phyloP scores from a whole-genome alignment of 257 asterid genomes.

The Solanum appendiculatum region DNA sequence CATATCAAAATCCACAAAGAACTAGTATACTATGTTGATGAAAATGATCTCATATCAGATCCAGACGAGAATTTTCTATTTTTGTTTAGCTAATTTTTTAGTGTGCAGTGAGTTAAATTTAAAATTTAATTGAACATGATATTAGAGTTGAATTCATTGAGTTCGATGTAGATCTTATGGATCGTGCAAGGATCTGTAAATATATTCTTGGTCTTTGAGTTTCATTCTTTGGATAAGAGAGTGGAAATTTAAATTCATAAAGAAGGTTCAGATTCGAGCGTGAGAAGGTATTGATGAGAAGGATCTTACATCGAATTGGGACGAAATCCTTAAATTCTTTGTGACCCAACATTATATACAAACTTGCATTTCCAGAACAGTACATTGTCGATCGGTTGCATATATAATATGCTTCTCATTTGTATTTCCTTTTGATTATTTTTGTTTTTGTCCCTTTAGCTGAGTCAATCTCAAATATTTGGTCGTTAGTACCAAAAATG shows the following conservation, averaged over 20 bases:
- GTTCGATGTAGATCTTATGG: neutral
- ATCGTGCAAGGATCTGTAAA: neutral
- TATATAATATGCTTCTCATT: neutral
- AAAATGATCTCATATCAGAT: no score
- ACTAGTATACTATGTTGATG: no score
- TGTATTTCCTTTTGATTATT: neutral
- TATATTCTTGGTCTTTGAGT: neutral
- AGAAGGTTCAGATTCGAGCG: neutral
- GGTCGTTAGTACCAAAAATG: neutral
- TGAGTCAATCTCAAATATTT: neutral
- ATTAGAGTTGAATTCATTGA: neutral
- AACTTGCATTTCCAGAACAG: neutral
- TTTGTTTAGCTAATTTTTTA: neutral
- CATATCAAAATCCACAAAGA: neutral
- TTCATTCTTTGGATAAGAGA: neutral
- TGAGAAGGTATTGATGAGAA: neutral
- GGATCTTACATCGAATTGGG: neutral
- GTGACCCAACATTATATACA: neutral
- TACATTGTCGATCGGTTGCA: neutral
- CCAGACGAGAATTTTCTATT: no score
- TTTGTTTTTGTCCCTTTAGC: neutral
- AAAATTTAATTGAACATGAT: no score
- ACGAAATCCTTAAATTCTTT: neutral
- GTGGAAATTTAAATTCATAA: neutral
- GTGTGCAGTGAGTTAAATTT: neutral